Conservation (phyloP, 1,284 basidiomycete species). For the Cryptococcus wingfieldii region DNA sequence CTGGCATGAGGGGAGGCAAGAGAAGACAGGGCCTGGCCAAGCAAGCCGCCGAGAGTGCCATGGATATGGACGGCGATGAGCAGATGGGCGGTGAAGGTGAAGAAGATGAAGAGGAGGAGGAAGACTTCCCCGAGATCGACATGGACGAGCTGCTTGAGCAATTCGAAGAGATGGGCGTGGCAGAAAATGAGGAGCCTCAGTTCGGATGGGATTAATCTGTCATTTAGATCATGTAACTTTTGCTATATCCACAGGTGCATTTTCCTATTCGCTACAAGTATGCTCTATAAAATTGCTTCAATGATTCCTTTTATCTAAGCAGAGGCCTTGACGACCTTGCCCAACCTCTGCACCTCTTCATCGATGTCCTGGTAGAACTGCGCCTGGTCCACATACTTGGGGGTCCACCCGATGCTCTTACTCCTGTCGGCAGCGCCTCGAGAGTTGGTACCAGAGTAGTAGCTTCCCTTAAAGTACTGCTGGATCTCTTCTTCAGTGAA, state of each 20-base stretch:
- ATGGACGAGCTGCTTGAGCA: constrained; percentile 87
- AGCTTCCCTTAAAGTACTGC: constrained; percentile 41
- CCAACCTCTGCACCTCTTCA: constrained; percentile 19
- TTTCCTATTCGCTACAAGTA: not conserved
- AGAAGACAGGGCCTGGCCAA: constrained; percentile 52
- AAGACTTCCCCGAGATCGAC: constrained; percentile 83
- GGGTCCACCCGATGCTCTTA: constrained; percentile 53
- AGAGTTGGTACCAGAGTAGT: constrained; percentile 57
- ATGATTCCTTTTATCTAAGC: not conserved
- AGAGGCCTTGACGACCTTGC: constrained; percentile 15
- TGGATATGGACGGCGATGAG: constrained; percentile 56
- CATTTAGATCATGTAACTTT: not conserved
- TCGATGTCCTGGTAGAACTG: constrained; percentile 26
- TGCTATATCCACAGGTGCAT: not conserved
- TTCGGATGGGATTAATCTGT: not conserved
- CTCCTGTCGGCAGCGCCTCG: constrained; percentile 55
- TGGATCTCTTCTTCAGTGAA: constrained; percentile 40
- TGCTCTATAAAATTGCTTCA: not conserved
- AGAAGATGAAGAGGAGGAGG: constrained; percentile 54
- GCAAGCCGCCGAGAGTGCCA: constrained; percentile 58
- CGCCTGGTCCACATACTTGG: constrained; percentile 27
- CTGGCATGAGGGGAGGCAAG: constrained; percentile 55
- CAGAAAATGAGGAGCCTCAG: constrained; percentile 18
- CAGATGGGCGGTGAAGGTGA: constrained; percentile 34
- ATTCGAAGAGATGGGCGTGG: constrained; percentile 62